Evolutionary conservation across 257 asterid species (phyloP), one percentile per base, ranked within the genome.

Genomic region (Echium plantagineum): DNA sequence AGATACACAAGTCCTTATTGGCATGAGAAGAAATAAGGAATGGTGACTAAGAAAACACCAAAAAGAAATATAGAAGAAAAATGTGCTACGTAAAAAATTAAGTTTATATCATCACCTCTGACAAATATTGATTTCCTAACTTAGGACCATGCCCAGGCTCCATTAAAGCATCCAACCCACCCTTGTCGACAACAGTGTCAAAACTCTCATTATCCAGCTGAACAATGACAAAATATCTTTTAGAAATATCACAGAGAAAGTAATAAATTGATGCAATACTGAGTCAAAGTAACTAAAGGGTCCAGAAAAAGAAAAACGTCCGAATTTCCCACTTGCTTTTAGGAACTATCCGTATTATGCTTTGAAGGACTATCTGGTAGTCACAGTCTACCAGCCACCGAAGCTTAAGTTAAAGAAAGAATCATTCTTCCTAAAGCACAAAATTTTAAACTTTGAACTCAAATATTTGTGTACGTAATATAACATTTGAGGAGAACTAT

Each of bases 161-260:
- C 99, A 93, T 89, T 68, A 93, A 77, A 72, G 99, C 94, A 83
- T 93, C 99, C 90, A 93, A 74, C 58, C 99, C 99, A 72, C 99
- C 99, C 73, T 93, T 93, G 77, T 93, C 99, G 28, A 89, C 68
- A 54, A 93, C 67, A 66, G 77, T 81, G 66, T 83, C 76, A 68
- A 93, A 87, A 75, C 77, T 74, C 82, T 65, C 95, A 60, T 70
- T 66, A 6, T 59, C 71, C 74, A 89, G 81, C 99, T 89, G 80
- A 68, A 80, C 16, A 12, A 42, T 42, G 13, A 42, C 17, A 42
- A 13, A 13, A 42, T 42, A 42, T 42, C 17, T 10, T 42, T 42
- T 42, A 42, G 49, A 42, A 42, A 42, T 4, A 0, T 42, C 49
- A 42, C 0, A 42, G 17, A 10, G 49, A 42, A 13, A 35, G 47